Evolutionary conservation across 805 yeast species (phyloP), one percentile per base, ranked within the genome.

Genomic region (Ogataea paraovalis): DNA sequence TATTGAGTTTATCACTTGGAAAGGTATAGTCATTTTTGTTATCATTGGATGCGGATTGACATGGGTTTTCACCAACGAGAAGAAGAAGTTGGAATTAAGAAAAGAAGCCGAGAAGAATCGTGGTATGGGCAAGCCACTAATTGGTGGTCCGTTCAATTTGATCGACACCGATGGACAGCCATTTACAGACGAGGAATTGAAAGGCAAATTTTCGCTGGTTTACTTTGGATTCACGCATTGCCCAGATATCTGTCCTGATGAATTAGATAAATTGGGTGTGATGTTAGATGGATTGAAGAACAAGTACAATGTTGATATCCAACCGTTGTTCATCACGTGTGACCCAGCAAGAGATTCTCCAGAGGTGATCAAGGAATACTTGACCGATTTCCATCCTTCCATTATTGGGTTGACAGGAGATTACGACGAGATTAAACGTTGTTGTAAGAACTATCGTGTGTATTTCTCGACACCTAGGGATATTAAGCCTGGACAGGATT

Each of bases 231-330:
- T 94, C 72, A 87, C 97, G 3, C 91, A 91, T 69, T 94, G 99
- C 70, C 99, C 99, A 6, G 99, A 94, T 68, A 91, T 94, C 45
- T 94, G 99, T 68, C 99, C 99, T 10, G 99, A 94, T 66, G 99
- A 94, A 66, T 77, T 94, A 50, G 99, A 94, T 65, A 88, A 92
- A 62, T 75, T 94, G 62, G 92, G 96, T 4, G 75, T 81, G 27
- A 82, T 85, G 71, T 72, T 79, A 60, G 79, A 77, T 54, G 76
- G 73, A 33, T 73, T 92, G 61, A 81, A 85, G 61, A 63, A 66
- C 39, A 59, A 67, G 20, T 74, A 80, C 45, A 74, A 76, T 9
- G 78, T 85, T 50, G 71, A 79, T 41, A 61, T 92, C 44, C 96
- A 86, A 67, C 96, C 98, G 0, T 70, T 94, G 19, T 94, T 94